phyloP scores from a whole-genome alignment of 2,329 filamentous ascomycete genomes.

The Mycosphaerella sp. region DNA sequence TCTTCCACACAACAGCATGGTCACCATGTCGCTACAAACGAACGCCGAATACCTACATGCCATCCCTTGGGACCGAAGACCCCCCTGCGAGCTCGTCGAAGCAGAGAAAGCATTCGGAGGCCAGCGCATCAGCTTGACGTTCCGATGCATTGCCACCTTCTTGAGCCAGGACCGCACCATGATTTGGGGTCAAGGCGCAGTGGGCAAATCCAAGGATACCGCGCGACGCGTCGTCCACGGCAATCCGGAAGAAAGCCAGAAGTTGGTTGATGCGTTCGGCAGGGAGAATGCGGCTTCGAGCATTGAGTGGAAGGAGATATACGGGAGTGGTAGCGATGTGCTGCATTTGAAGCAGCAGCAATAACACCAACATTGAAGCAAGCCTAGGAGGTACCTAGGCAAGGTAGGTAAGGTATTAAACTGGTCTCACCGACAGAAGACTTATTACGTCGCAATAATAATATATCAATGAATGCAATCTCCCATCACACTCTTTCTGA shows the following conservation, averaged over 20 bases:
- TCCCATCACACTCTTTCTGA: too few species aligned
- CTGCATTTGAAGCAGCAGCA: conserved; percentile 48
- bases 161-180: conserved; percentile 54
- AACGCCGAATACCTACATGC: conserved; percentile 86
- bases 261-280: conserved; percentile 72
- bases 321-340: conserved; percentile 80
- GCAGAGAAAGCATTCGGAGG: conserved; percentile 67
- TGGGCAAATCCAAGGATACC: conserved; percentile 54
- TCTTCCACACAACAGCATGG: conserved; percentile 84
- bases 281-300: conserved; percentile 67
- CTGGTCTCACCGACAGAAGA: background rate
- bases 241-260: conserved; percentile 56
- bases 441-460: too few species aligned
- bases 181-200: conserved; percentile 93
- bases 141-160: conserved; percentile 83
- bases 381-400: too few species aligned
- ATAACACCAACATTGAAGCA: too few species aligned
- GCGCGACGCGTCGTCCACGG: conserved; percentile 65
- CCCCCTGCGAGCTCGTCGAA: conserved; percentile 56
- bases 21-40: conserved; percentile 70
- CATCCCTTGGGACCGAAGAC: conserved; percentile 82
- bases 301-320: conserved; percentile 68
- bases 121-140: conserved; percentile 84
- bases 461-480: too few species aligned
- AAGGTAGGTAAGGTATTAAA: too few species aligned